These are phyloP conservation scores for Arabidopsis thaliana DNA, from an alignment of 345 rosid genomes.

Conservation along the genomic window DNA sequence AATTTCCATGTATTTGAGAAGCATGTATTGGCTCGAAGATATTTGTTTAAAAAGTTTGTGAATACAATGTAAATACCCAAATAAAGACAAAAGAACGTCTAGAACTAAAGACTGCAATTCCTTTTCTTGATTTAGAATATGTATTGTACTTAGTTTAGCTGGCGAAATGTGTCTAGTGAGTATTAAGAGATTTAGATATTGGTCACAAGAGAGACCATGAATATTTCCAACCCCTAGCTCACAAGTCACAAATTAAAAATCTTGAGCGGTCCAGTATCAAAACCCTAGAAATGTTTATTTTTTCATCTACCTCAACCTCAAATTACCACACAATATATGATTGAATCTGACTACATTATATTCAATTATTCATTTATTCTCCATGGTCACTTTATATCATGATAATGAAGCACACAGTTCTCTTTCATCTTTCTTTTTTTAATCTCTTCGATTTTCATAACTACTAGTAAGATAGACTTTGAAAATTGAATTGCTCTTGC, in stretches of 20 bases:
- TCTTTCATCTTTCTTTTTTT: background rate
- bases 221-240: background rate
- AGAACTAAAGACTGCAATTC: background rate
- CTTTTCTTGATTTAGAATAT: background rate
- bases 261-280: background rate
- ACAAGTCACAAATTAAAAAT: background rate
- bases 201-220: background rate
- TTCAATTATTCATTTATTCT: background rate
- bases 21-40: background rate
- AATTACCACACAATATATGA: background rate
- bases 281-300: background rate
- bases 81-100: slow-evolving; percentile 1
- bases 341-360: background rate
- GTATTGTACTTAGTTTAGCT: background rate
- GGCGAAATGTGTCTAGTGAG: background rate
- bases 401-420: slow-evolving; percentile 31
- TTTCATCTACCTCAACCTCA: background rate
- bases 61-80: background rate
- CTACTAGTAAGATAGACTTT: background rate
- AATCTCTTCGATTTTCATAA: background rate
- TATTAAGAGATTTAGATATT: background rate
- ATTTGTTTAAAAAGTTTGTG: slow-evolving; percentile 1
- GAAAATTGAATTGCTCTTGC: background rate
- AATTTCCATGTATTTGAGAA: background rate
- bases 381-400: slow-evolving; percentile 25